Conservation (phyloP, 768 basidiomycete species). For the Boletus speciosus region DNA sequence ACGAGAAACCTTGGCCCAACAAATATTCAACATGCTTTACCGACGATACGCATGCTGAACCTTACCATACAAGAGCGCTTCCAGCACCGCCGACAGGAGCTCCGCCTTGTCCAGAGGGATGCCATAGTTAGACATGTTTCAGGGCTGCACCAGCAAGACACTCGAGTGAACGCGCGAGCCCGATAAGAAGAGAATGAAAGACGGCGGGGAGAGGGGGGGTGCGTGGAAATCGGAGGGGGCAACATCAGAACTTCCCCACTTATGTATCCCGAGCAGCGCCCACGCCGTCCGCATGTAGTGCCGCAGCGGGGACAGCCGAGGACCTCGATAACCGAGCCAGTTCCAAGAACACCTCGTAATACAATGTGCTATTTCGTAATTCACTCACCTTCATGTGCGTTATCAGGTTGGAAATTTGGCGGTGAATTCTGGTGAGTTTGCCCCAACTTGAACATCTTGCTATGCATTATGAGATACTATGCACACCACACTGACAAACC, state of each 20-base stretch:
- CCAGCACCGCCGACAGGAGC: conserved; percentile 17
- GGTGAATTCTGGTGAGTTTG: no score
- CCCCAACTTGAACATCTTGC: no score
- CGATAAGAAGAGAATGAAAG: background rate
- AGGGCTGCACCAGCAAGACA: background rate
- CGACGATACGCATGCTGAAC: background rate
- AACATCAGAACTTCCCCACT: background rate
- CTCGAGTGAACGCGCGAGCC: background rate
- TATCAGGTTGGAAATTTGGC: no score
- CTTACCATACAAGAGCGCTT: conserved; percentile 20
- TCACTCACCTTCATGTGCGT: no score
- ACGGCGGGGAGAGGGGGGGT: background rate
- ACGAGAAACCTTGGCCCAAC: conserved; percentile 28
- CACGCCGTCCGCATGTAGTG: background rate
- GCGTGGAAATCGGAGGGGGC: background rate
- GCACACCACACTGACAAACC: background rate
- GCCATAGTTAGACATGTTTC: conserved; percentile 1
- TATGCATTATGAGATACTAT: no score
- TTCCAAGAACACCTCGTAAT: background rate
- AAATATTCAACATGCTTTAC: background rate
- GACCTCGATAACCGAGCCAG: background rate
- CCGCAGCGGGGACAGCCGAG: background rate
- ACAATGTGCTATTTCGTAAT: no score
- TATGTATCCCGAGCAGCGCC: background rate
- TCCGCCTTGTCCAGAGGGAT: conserved; percentile 21